A percentile compares a stretch with the other conserved stretches of the same genome.
These are phyloP conservation scores for Aspergillus coremiiformis DNA, from an alignment of 495 filamentous ascomycete species.

Conservation along the genomic window DNA sequence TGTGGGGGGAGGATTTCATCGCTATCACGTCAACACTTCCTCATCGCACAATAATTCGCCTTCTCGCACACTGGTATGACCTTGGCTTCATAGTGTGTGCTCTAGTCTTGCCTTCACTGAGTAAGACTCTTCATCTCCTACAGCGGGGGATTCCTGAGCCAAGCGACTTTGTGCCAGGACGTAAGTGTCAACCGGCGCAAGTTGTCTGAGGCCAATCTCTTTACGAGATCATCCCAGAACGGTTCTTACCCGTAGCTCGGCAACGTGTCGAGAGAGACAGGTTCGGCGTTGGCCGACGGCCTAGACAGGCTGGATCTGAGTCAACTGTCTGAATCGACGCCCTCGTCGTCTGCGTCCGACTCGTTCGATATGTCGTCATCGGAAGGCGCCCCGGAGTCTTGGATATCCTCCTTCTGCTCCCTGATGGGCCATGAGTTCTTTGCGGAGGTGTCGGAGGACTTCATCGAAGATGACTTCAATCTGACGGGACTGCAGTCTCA, in stretches of 20 bases:
- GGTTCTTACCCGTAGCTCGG: slow-evolving; percentile 28
- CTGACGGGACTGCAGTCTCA: slow-evolving; percentile 89
- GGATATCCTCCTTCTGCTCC: slow-evolving; percentile 96
- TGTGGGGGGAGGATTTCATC: slow-evolving; percentile 5
- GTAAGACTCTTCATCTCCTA: neutral
- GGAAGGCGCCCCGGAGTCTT: slow-evolving; percentile 81
- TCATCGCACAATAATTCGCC: slow-evolving; percentile 39
- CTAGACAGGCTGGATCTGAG: slow-evolving; percentile 46
- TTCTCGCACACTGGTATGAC: slow-evolving; percentile 35
- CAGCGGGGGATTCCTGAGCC: neutral
- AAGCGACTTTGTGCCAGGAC: slow-evolving; percentile 6
- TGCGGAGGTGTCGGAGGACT: slow-evolving; percentile 96
- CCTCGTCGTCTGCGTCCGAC: slow-evolving; percentile 40
- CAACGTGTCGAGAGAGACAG: slow-evolving; percentile 48
- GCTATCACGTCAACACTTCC: slow-evolving; percentile 16
- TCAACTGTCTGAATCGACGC: slow-evolving; percentile 44
- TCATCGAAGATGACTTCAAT: slow-evolving; percentile 99
- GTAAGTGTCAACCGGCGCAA: slow-evolving; percentile 7
- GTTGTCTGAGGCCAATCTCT: slow-evolving; percentile 10
- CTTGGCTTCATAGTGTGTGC: slow-evolving; percentile 11
- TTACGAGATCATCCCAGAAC: slow-evolving; percentile 17
- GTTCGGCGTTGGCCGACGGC: slow-evolving; percentile 47
- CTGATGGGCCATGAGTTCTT: slow-evolving; percentile 97
- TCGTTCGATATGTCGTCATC: slow-evolving; percentile 58
- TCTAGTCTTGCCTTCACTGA: neutral